These are phyloP conservation scores for Ciborinia camelliae DNA, from an alignment of 2,329 filamentous ascomycete genomes.

Conservation along the genomic window DNA sequence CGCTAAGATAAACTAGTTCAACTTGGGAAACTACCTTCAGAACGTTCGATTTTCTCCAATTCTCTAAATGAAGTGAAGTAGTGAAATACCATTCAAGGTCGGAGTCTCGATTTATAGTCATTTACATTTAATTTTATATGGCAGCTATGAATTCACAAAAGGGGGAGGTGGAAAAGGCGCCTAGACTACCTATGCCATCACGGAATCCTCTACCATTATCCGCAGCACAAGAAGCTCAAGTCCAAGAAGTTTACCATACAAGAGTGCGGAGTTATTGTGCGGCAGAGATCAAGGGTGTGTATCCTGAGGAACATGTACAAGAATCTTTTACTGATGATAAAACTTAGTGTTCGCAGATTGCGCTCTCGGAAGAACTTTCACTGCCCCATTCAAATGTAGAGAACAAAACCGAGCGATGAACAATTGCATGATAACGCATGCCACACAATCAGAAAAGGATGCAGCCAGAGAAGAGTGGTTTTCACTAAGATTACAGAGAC, in stretches of 20 bases:
- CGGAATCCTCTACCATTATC: conserved; percentile 82
- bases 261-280: conserved; percentile 73
- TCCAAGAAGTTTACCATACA: conserved; percentile 76
- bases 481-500: conserved; percentile 66
- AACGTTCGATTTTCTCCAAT: conserved; percentile 20
- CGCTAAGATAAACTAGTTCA: conserved; percentile 16
- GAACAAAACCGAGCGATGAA: conserved; percentile 83
- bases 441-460: conserved; percentile 81
- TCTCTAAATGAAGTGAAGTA: not conserved
- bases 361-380: conserved; percentile 80
- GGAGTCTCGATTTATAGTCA: not conserved
- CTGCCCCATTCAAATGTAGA: conserved; percentile 82
- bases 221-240: conserved; percentile 75
- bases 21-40: conserved; percentile 14
- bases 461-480: conserved; percentile 94
- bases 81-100: not conserved
- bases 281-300: conserved; percentile 70
- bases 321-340: conserved; percentile 2
- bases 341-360: conserved; percentile 82
- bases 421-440: conserved; percentile 83
- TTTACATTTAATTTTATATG: conserved; percentile 23
- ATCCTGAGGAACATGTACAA: not conserved
- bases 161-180: conserved; percentile 30
- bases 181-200: conserved; percentile 47
- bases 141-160: conserved; percentile 34